Base-by-base conservation (phyloP, 768 basidiomycete genomes). In the Mycena crocata region DNA sequence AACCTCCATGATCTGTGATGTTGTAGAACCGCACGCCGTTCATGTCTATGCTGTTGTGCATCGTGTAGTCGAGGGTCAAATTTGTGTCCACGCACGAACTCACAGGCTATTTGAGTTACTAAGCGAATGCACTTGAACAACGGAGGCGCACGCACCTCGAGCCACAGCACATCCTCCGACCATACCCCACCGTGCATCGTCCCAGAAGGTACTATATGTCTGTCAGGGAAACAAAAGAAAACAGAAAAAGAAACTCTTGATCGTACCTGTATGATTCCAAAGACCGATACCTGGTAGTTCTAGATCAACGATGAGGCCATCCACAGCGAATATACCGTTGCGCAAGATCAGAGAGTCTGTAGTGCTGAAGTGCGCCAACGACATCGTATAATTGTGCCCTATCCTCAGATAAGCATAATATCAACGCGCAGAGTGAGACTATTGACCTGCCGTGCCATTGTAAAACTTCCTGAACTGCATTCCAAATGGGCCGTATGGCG, bases 401-500 rank as follows among this genome's bases (percentile, higher is more conserved):
- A n/a, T 21, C 40, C 56, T 23, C 13, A 9, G 10, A 24, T 23
- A 3, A 23, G 24, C 19, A 5, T 13, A n/a, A 39, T 17, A 13
- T 21, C 2, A 49, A 15, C n/a, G n/a, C n/a, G n/a, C n/a, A n/a
- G n/a, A n/a, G n/a, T n/a, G n/a, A n/a, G 31, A 19, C 7, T 23
- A 32, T 35, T 26, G 5, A 68, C 66, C 65, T 6, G 50, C 62
- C 14, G 56, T 62, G 15, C 69, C 69, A 8, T 69, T 31, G 26
- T 64, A 75, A 39, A 68, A 75, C 30, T 56, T 62, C 17, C 74
- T 45, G 44, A 69, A 75, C 52, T 72, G 62, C 72, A 75, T 73
- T 28, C 42, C 46, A 32, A 75, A 75, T 15, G 72, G 59, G 17
- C 72, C 66, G 48, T 73, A 60, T 1, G 69, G 62, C 14, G 71